These are phyloP conservation scores for Neofusicoccum laricinum DNA, from an alignment of 2,329 filamentous ascomycete species.

Conservation along the genomic window DNA sequence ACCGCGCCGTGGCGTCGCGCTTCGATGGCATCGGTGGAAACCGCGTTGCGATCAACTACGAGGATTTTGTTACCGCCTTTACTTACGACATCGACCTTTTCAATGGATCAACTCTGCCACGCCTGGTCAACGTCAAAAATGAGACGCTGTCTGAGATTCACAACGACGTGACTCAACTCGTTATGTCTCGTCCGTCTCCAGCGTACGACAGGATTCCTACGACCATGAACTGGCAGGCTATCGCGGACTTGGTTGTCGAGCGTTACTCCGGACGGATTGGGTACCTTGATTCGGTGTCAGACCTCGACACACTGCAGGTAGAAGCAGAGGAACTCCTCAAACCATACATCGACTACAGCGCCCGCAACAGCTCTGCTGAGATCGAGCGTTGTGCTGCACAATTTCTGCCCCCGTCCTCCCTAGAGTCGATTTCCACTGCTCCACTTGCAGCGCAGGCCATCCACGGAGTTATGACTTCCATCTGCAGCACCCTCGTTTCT, in stretches of 20 bases:
- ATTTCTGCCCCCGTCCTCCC: slow-evolving; percentile 27
- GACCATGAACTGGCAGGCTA: slow-evolving; percentile 62
- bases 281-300: slow-evolving; percentile 22
- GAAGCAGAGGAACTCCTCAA: slow-evolving; percentile 24
- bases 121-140: slow-evolving; percentile 36
- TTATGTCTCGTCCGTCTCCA: slow-evolving; percentile 24
- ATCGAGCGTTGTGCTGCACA: slow-evolving; percentile 49
- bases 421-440: slow-evolving; percentile 2
- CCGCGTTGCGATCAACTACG: slow-evolving; percentile 47
- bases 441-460: slow-evolving; percentile 32
- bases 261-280: slow-evolving; percentile 59
- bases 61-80: slow-evolving; percentile 49
- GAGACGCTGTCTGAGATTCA: slow-evolving; percentile 38
- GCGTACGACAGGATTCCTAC: neutral
- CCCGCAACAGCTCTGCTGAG: slow-evolving; percentile 38
- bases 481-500: slow-evolving; percentile 34
- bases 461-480: slow-evolving; percentile 25
- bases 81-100: slow-evolving; percentile 43
- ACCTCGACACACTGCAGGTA: neutral
- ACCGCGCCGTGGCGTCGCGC: slow-evolving; percentile 39
- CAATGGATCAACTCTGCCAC: slow-evolving; percentile 34
- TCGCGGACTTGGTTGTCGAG: slow-evolving; percentile 63
- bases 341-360: slow-evolving; percentile 39
- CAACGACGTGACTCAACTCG: slow-evolving; percentile 45
- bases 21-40: slow-evolving; percentile 45